Evolutionary conservation across 345 rosid species (phyloP).

Genomic region (Pugionium cornutum): DNA sequence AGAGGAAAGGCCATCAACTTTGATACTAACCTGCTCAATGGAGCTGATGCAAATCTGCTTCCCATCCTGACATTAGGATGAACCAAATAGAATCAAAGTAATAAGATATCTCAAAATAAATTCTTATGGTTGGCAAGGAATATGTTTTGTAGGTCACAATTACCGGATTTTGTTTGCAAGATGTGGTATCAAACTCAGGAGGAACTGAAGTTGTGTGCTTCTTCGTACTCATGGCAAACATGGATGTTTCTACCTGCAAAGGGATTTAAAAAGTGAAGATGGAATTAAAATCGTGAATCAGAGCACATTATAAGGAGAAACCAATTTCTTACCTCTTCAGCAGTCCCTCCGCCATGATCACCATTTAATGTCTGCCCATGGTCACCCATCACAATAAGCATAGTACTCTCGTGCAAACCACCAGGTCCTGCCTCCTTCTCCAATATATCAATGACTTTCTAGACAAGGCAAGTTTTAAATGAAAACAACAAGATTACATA

Average conservation of each 20-base stretch:
- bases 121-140: slow-evolving; percentile 10
- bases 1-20: slow-evolving; percentile 26
- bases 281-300: slow-evolving; percentile 21
- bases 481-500: slow-evolving; percentile 20
- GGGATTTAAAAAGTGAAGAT: slow-evolving; percentile 30
- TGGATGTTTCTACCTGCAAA: slow-evolving; percentile 84
- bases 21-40: slow-evolving; percentile 71
- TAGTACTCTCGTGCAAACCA: slow-evolving; percentile 76
- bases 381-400: slow-evolving; percentile 94
- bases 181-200: slow-evolving; percentile 65
- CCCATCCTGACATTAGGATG: slow-evolving; percentile 51
- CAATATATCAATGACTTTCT: slow-evolving; percentile 65
- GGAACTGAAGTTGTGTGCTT: slow-evolving; percentile 56
- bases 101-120: slow-evolving; percentile 5
- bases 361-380: slow-evolving; percentile 97
- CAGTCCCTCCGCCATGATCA: slow-evolving; percentile 98
- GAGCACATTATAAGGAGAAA: slow-evolving; percentile 27
- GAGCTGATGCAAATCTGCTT: slow-evolving; percentile 60
- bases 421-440: slow-evolving; percentile 74
- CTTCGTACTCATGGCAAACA: slow-evolving; percentile 87
- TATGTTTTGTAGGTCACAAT: not conserved
- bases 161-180: slow-evolving; percentile 64
- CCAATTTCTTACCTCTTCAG: slow-evolving; percentile 68
- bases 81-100: slow-evolving; percentile 17
- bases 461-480: slow-evolving; percentile 24